Percentiles rank a stretch among this genome's conserved stretches.
Conservation (phyloP, 345 rosid species). For the Balakata baccata region DNA sequence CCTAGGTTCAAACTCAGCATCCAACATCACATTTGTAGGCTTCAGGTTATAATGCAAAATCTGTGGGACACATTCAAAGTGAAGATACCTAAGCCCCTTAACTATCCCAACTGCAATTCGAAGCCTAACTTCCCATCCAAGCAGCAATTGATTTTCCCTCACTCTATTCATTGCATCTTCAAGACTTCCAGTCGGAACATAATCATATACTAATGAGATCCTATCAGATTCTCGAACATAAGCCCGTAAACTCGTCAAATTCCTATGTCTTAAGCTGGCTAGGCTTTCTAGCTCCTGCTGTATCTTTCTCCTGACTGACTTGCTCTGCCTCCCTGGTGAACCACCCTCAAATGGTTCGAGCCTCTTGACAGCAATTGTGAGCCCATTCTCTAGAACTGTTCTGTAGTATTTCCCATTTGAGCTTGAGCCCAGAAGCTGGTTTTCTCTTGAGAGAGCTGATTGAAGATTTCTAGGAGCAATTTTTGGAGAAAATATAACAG, state of each 20-base stretch:
- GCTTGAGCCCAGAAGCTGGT: conserved; percentile 71
- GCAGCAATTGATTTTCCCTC: conserved; percentile 58
- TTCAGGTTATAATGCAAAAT: conserved; percentile 79
- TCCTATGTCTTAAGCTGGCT: conserved; percentile 72
- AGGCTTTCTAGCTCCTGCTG: conserved; percentile 81
- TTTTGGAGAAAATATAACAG: conserved; percentile 81
- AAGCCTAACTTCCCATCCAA: conserved; percentile 79
- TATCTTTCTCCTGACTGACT: conserved; percentile 62
- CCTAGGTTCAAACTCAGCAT: conserved; percentile 83
- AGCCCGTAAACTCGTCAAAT: conserved; percentile 85
- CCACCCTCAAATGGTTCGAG: conserved; percentile 60
- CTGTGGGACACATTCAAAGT: conserved; percentile 57
- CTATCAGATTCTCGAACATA: conserved; percentile 69
- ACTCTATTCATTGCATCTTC: conserved; percentile 78
- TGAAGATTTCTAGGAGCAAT: conserved; percentile 66
- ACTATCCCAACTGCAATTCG: conserved; percentile 86
- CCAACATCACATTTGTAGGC: conserved; percentile 88
- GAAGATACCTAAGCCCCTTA: conserved; percentile 85
- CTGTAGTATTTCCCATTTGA: conserved; percentile 69
- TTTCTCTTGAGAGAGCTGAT: conserved; percentile 60
- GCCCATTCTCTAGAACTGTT: conserved; percentile 71
- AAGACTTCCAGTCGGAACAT: conserved; percentile 68
- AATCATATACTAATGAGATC: conserved; percentile 81
- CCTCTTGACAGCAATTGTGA: conserved; percentile 65
- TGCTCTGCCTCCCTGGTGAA: conserved; percentile 50